These are phyloP conservation scores for Parachaetomium inaequale DNA, from an alignment of 495 filamentous ascomycete genomes.

Conservation along the genomic window DNA sequence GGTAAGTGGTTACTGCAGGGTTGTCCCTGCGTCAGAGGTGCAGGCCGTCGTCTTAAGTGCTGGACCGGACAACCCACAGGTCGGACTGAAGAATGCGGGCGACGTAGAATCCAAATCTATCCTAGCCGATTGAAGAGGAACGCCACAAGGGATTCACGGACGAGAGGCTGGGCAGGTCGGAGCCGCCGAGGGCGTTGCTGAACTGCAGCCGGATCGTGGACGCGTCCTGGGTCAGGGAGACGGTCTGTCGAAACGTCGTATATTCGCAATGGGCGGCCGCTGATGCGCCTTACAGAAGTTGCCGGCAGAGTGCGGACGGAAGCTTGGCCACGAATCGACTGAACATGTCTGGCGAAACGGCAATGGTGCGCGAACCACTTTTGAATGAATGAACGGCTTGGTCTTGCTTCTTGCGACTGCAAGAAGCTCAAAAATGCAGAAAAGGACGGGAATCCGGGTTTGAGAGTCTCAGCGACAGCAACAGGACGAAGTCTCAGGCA, in stretches of 20 bases:
- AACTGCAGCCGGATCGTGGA: conserved; percentile 52
- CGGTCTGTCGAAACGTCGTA: conserved; percentile 59
- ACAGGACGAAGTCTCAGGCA: neutral
- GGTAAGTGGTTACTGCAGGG: neutral
- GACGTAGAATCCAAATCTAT: too few relatives aligned
- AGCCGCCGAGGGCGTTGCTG: conserved; percentile 58
- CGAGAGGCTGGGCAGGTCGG: conserved; percentile 51
- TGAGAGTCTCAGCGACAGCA: neutral
- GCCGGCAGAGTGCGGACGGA: neutral
- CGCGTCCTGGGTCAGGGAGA: conserved; percentile 49
- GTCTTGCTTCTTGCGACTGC: too few relatives aligned
- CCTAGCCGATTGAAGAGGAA: too few relatives aligned
- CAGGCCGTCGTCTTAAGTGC: too few relatives aligned
- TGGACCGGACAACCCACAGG: too few relatives aligned
- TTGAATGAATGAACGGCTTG: too few relatives aligned
- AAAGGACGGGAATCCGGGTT: too few relatives aligned
- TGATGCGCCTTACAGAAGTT: neutral
- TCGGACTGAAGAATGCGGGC: too few relatives aligned
- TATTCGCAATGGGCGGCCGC: too few relatives aligned
- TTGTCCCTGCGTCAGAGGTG: neutral
- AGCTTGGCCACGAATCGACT: neutral
- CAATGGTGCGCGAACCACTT: neutral
- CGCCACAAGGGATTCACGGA: too few relatives aligned
- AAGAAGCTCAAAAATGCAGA: too few relatives aligned
- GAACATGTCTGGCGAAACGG: neutral